Evolutionary conservation across 164 flowering plant species (phyloP).

Genomic region (Akebia trifoliata): DNA sequence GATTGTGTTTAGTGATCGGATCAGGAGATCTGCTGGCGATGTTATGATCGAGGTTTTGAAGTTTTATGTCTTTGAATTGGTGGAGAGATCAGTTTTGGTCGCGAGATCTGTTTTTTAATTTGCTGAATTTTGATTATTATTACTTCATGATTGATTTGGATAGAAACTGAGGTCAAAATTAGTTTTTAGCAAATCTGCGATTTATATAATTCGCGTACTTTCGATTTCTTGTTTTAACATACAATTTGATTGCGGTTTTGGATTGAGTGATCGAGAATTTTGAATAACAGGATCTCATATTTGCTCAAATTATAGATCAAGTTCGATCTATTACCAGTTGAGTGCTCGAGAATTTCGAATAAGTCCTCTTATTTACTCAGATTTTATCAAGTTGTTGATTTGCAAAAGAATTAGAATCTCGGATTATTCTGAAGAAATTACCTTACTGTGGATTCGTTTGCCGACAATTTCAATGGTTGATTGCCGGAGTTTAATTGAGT

Average conservation of each 20-base stretch:
- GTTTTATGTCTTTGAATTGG: background rate
- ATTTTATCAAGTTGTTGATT: background rate
- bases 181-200: too few species aligned
- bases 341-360: too few species aligned
- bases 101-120: slow-evolving; percentile 4
- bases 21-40: background rate
- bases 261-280: background rate
- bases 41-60: background rate
- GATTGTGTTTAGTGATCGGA: background rate
- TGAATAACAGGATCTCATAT: slow-evolving; percentile 1
- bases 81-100: background rate
- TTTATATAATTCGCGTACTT: too few species aligned
- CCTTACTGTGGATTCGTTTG: background rate
- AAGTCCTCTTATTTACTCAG: too few species aligned
- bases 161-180: too few species aligned
- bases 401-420: background rate
- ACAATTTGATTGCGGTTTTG: background rate
- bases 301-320: background rate
- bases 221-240: background rate
- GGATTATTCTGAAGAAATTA: background rate
- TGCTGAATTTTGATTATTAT: too few species aligned
- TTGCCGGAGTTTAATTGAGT: slow-evolving; percentile 54
- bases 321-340: slow-evolving; percentile 10
- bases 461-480: slow-evolving; percentile 42
- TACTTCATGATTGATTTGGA: too few species aligned